A percentile compares a stretch with the other conserved stretches of the same genome.
Conservation (phyloP, 306 rosid genomes). For the Rosa multiflora region DNA sequence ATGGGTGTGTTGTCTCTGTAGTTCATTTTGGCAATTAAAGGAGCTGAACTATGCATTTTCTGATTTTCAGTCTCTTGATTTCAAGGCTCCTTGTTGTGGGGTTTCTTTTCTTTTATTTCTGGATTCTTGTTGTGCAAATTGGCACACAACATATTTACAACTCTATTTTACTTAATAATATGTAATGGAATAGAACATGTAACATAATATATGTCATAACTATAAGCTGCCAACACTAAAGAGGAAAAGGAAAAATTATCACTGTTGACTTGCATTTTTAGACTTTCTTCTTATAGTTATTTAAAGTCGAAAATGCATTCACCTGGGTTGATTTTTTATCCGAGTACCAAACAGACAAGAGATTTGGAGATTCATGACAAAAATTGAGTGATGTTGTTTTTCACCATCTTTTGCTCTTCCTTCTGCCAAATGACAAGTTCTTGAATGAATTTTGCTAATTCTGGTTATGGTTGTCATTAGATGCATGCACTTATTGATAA, state of each 20-base stretch:
- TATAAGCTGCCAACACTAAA: background rate
- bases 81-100: too few species aligned
- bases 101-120: background rate
- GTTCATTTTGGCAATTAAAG: background rate
- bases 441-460: background rate
- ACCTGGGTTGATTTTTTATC: background rate
- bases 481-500: constrained; percentile 4
- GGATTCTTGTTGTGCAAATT: background rate
- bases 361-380: background rate
- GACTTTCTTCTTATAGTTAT: background rate
- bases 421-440: background rate
- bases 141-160: background rate
- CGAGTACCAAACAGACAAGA: background rate
- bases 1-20: background rate
- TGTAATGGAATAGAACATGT: background rate
- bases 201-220: background rate
- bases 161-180: background rate
- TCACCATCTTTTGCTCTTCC: background rate
- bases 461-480: background rate
- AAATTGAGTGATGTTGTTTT: background rate
- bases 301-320: background rate
- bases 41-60: constrained; percentile 34
- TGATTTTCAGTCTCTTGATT: constrained; percentile 56
- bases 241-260: background rate
- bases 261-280: background rate